These are phyloP conservation scores for Capsella bursapastoris DNA, from an alignment of 345 rosid genomes.

Conservation along the genomic window DNA sequence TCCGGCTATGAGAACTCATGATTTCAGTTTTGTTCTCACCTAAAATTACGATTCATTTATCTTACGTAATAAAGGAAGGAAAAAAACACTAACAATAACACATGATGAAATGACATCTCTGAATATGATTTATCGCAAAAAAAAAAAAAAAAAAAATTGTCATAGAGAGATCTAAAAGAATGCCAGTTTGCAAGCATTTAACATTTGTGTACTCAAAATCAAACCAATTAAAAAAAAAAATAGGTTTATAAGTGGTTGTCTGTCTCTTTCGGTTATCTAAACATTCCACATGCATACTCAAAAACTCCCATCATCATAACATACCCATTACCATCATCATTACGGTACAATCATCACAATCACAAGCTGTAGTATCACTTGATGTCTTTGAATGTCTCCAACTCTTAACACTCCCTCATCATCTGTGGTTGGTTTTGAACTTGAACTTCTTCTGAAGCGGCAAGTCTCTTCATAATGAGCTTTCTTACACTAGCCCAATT, in stretches of 20 bases:
- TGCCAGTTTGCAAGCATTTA: conserved; percentile 21
- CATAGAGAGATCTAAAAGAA: background rate
- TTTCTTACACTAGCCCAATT: conserved; percentile 23
- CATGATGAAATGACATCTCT: background rate
- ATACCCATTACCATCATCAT: background rate
- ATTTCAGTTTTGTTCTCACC: background rate
- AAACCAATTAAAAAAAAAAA: background rate
- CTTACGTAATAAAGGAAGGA: background rate
- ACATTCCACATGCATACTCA: conserved; percentile 39
- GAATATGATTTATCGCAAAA: background rate
- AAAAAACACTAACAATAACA: background rate
- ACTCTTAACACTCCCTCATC: background rate
- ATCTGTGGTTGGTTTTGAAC: background rate
- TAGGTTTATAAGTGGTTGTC: conserved; percentile 23
- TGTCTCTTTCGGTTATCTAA: conserved; percentile 30
- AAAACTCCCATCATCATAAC: background rate
- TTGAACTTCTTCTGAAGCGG: conserved; percentile 4
- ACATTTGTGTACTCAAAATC: conserved; percentile 4
- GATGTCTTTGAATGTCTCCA: background rate
- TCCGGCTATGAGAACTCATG: background rate
- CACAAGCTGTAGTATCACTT: conserved; percentile 22
- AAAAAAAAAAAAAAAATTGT: background rate
- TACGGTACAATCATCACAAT: conserved; percentile 3
- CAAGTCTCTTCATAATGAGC: conserved; percentile 8
- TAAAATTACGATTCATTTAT: background rate